phyloP scores from a whole-genome alignment of 2,329 filamentous ascomycete species.

The Rhinocladiella mackenziei region DNA sequence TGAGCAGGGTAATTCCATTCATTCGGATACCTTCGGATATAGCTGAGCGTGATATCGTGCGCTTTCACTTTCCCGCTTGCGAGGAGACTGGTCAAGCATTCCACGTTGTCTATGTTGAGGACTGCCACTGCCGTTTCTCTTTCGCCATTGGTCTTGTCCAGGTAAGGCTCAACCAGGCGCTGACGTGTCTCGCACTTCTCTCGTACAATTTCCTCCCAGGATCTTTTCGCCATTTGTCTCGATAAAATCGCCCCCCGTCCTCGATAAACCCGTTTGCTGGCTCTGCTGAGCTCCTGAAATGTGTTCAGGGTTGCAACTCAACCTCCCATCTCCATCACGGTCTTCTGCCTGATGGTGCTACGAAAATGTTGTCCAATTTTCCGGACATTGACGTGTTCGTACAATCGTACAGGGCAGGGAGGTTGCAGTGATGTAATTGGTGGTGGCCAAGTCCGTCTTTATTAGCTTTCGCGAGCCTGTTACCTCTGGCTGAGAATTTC shows the following conservation, averaged over 20 bases:
- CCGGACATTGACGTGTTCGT: background rate
- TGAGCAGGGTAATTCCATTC: too few species aligned
- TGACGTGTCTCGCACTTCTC: conserved; percentile 32
- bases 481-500: too few species aligned
- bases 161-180: conserved; percentile 32
- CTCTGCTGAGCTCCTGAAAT: too few species aligned
- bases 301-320: too few species aligned
- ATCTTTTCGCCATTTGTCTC: conserved; percentile 3
- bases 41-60: conserved; percentile 32
- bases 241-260: too few species aligned
- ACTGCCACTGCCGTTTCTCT: background rate
- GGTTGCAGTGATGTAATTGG: too few species aligned
- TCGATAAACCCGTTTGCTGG: too few species aligned
- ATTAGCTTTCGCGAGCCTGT: too few species aligned
- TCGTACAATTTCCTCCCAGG: conserved; percentile 34
- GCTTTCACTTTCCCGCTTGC: conserved; percentile 31
- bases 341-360: too few species aligned
- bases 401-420: background rate
- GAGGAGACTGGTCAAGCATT: conserved; percentile 26
- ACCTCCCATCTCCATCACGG: too few species aligned
- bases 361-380: too few species aligned
- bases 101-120: conserved; percentile 32
- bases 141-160: conserved; percentile 15
- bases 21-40: conserved; percentile 39
- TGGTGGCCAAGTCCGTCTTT: background rate